Base-by-base conservation (phyloP, 2,329 filamentous ascomycete species). In the Trichophyton mentagrophytes region DNA sequence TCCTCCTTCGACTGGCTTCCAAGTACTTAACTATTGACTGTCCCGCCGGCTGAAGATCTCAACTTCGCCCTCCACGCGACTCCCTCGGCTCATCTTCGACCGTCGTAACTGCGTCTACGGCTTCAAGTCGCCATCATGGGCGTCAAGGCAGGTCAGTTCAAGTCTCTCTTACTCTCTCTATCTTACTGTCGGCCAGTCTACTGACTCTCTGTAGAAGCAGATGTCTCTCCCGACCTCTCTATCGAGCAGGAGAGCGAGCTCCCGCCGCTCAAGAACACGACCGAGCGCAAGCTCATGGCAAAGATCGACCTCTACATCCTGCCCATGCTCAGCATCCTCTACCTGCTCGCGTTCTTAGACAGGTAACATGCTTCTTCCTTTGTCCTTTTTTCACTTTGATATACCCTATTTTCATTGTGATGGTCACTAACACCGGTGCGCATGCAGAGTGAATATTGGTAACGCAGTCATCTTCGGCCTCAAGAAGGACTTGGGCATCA, bases 291-390 rank as follows among this genome's bases (percentile, higher is more conserved):
- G 67, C 77, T 92, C 62, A 80, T 89, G 75, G 73, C 79, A 63
- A 87, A 85, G 73, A 85, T 91, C 68, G 88, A 91, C 71, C 70
- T 84, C 65, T 83, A 82, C 65, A 79, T 92, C 58, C 77, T 92
- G 59, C 88, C 88, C 0, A 87, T 86, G 65, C 77, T 92, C 60
- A 86, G 83, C 69, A 77, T 90, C 63, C 78, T 91, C 71, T 90
- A 89, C 69, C 74, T 88, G 46, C 76, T 88, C 57, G 85, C 85
- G 42, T 88, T 89, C 68, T 74, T 89, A 57, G 84, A 78, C 63
- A 73, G 76, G 76, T 77, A 73, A 59, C 69, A 62, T 56, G 4
- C 20, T 22, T 13, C 20, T 51, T 15, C 11, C 7, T 27, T 9
- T 51, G 22, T 27, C 17, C 5, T 17, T 46, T 9, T 9, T 33